Conservation (phyloP, 805 yeast species). For the Candida insectalens region DNA sequence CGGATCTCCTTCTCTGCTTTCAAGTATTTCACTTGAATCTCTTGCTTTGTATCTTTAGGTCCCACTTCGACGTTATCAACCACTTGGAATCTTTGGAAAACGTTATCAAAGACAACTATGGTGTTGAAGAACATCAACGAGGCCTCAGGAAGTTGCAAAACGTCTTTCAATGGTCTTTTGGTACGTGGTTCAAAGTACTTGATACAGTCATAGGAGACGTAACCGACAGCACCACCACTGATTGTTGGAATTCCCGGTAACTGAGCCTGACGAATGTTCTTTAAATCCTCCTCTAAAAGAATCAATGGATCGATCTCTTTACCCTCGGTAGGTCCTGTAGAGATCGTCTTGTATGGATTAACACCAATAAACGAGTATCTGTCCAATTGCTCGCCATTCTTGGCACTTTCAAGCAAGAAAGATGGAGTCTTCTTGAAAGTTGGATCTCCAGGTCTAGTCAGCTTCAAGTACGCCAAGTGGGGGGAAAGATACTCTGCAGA, state of each 20-base stretch:
- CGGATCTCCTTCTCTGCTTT: slow-evolving; percentile 50
- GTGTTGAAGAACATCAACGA: slow-evolving; percentile 86
- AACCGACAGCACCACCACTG: slow-evolving; percentile 96
- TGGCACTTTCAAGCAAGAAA: slow-evolving; percentile 82
- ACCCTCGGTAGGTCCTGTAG: slow-evolving; percentile 64
- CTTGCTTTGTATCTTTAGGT: slow-evolving; percentile 19
- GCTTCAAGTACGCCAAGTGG: slow-evolving; percentile 79
- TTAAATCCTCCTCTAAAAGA: slow-evolving; percentile 66
- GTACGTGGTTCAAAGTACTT: slow-evolving; percentile 95
- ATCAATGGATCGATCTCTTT: slow-evolving; percentile 72
- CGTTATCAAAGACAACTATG: slow-evolving; percentile 88
- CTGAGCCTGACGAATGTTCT: slow-evolving; percentile 54
- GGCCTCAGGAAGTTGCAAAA: slow-evolving; percentile 82
- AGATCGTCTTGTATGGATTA: slow-evolving; percentile 71
- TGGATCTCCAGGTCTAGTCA: slow-evolving; percentile 56
- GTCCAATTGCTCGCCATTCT: slow-evolving; percentile 80
- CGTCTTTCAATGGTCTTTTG: slow-evolving; percentile 63
- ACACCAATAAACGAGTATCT: slow-evolving; percentile 88
- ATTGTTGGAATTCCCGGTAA: slow-evolving; percentile 75
- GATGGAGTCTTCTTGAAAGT: slow-evolving; percentile 47
- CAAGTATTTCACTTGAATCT: slow-evolving; percentile 36
- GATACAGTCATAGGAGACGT: slow-evolving; percentile 92
- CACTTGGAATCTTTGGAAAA: slow-evolving; percentile 85
- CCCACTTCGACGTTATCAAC: slow-evolving; percentile 64
- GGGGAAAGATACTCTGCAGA: slow-evolving; percentile 78